A percentile compares a stretch with the other conserved stretches of the same genome.
Evolutionary conservation across 768 basidiomycete species (phyloP).

Genomic region (Filobasidium floriforme): DNA sequence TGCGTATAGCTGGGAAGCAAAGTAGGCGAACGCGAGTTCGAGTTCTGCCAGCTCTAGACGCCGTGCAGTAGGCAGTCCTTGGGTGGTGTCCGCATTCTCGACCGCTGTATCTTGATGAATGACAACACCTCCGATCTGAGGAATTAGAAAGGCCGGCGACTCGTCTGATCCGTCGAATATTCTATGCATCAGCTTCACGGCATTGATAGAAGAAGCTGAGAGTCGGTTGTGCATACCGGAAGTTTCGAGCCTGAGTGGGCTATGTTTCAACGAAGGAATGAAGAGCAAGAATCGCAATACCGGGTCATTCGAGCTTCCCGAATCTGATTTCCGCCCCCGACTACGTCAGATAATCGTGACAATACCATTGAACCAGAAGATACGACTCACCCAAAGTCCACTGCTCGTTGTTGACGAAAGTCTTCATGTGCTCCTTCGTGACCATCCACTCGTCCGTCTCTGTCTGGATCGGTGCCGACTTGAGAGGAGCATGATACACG

Average conservation of each 20-base stretch:
- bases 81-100: background rate
- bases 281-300: slow-evolving; percentile 89
- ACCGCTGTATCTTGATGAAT: slow-evolving; percentile 43
- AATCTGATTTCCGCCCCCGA: slow-evolving; percentile 53
- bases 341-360: background rate
- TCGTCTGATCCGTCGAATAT: background rate
- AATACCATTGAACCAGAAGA: background rate
- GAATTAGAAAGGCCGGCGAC: slow-evolving; percentile 65
- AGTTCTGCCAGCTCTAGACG: slow-evolving; percentile 24
- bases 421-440: slow-evolving; percentile 72
- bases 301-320: slow-evolving; percentile 84
- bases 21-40: slow-evolving; percentile 24
- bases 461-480: slow-evolving; percentile 30
- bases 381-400: slow-evolving; percentile 75
- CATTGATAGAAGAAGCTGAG: background rate
- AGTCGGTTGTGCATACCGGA: slow-evolving; percentile 40
- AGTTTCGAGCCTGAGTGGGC: slow-evolving; percentile 64
- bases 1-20: slow-evolving; percentile 59
- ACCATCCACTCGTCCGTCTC: slow-evolving; percentile 52
- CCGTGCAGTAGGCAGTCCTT: background rate
- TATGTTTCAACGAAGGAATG: slow-evolving; percentile 62
- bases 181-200: background rate
- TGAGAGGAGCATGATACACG: slow-evolving; percentile 77
- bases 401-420: slow-evolving; percentile 91
- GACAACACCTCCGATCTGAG: slow-evolving; percentile 88